These are phyloP conservation scores for Phytopythium mirpurense DNA, from an alignment of 352 stramenopile species.

Conservation along the genomic window DNA sequence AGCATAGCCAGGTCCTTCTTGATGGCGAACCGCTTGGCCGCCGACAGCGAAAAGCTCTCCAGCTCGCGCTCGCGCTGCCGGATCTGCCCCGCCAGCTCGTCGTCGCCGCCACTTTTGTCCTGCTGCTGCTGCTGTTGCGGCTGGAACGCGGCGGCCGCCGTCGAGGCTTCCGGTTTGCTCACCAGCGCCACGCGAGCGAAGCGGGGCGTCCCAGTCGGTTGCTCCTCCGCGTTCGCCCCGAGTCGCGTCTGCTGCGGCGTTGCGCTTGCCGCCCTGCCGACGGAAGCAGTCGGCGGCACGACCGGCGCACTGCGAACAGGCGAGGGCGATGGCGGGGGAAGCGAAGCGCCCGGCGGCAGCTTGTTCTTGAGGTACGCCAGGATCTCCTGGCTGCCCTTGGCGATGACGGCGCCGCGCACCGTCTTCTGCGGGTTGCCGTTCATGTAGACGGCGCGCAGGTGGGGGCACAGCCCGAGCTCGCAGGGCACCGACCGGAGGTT, in stretches of 20 bases:
- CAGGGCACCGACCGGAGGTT: constrained; percentile 55
- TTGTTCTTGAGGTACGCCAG: constrained; percentile 81
- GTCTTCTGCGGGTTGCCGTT: constrained; percentile 85
- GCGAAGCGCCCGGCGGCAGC: constrained; percentile 31
- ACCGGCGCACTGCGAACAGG: too few species aligned
- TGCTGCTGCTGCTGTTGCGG: background rate
- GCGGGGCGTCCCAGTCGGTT: background rate
- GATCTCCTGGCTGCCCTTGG: constrained; percentile 72
- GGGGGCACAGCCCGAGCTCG: constrained; percentile 56
- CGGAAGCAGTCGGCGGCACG: background rate
- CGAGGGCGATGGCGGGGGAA: constrained; percentile 11
- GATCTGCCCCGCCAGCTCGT: constrained; percentile 38
- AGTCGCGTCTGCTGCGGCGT: background rate
- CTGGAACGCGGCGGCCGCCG: background rate
- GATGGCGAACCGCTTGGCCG: constrained; percentile 68
- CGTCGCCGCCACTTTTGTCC: background rate
- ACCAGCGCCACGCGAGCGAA: constrained; percentile 1
- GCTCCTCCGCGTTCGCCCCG: background rate
- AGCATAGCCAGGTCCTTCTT: constrained; percentile 78
- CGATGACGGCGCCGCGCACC: constrained; percentile 60
- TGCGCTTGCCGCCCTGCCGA: background rate
- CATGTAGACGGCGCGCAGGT: constrained; percentile 72
- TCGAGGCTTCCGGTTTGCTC: background rate
- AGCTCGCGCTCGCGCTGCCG: constrained; percentile 50
- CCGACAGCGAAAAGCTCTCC: constrained; percentile 56